phyloP scores from a whole-genome alignment of 371 early-diverging fungal genomes.

The Rhizomucor pusillus region DNA sequence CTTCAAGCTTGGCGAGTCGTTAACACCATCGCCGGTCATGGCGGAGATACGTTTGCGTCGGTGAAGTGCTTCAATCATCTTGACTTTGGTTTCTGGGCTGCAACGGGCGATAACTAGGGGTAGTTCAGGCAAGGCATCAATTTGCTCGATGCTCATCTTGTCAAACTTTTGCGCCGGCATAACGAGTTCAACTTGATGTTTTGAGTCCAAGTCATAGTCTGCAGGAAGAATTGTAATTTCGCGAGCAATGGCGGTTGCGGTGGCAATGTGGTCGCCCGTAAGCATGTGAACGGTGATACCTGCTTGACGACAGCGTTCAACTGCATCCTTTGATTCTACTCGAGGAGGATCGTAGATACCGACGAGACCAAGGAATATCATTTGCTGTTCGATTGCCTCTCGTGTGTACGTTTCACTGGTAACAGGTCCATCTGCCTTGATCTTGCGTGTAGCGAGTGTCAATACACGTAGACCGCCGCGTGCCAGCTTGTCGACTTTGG shows the following conservation, averaged over 20 bases:
- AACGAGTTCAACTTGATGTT: conserved; percentile 45
- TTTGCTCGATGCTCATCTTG: conserved; percentile 77
- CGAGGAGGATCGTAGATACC: conserved; percentile 95
- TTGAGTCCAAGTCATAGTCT: conserved; percentile 29
- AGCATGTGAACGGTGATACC: conserved; percentile 91
- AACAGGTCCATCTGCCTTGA: conserved; percentile 47
- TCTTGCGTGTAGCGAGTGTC: conserved; percentile 43
- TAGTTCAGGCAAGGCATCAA: conserved; percentile 72
- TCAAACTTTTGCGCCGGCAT: conserved; percentile 89
- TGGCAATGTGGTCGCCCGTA: conserved; percentile 88
- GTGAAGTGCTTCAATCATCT: conserved; percentile 94
- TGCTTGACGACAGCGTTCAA: conserved; percentile 83
- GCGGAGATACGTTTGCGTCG: conserved; percentile 66
- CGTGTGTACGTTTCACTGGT: conserved; percentile 51
- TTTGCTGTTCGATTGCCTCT: conserved; percentile 66
- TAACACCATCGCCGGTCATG: conserved; percentile 93
- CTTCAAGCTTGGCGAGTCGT: conserved; percentile 91
- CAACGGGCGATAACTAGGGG: conserved; percentile 94
- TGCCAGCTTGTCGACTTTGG: conserved; percentile 58
- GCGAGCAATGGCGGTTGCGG: conserved; percentile 89
- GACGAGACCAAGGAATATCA: conserved; percentile 87
- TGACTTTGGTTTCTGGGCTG: conserved; percentile 95
- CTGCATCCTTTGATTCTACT: conserved; percentile 70
- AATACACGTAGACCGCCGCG: conserved; percentile 72
- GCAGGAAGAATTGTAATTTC: conserved; percentile 82